Percentiles rank a stretch among this genome's conserved stretches.
Evolutionary conservation across 169 alveolate genomes (phyloP).

Genomic region (Pseudocohnilembus persalinus): DNA sequence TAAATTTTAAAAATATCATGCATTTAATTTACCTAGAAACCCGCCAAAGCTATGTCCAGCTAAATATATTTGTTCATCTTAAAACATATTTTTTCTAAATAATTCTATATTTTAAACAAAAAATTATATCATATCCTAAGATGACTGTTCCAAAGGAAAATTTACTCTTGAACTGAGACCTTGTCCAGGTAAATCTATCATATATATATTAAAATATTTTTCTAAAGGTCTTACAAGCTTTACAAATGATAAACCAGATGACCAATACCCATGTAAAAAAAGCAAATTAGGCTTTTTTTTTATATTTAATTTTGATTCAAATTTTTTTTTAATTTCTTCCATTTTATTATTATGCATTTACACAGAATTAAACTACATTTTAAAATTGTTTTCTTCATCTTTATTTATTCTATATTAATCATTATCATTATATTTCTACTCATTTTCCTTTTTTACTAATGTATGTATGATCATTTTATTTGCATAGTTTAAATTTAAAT

Average conservation of each 20-base stretch:
- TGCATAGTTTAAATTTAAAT: too few relatives aligned
- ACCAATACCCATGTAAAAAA: not conserved
- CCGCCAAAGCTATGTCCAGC: not conserved
- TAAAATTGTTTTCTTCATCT: too few relatives aligned
- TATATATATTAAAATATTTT: too few relatives aligned
- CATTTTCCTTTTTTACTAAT: too few relatives aligned
- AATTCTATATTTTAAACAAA: not conserved
- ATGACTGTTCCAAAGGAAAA: not conserved
- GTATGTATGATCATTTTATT: too few relatives aligned
- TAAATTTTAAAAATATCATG: not conserved
- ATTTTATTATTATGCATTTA: too few relatives aligned
- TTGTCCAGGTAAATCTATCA: not conserved
- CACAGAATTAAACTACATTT: too few relatives aligned
- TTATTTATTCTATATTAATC: too few relatives aligned
- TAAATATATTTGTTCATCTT: too few relatives aligned
- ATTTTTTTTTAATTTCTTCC: too few relatives aligned
- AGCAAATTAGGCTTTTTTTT: not conserved
- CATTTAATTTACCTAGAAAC: not conserved
- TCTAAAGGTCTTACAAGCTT: not conserved
- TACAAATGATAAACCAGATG: not conserved
- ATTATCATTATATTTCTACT: too few relatives aligned
- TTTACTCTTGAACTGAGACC: not conserved
- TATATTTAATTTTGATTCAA: not conserved
- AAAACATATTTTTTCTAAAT: not conserved
- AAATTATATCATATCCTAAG: not conserved